These are phyloP conservation scores for Bacidia gigantensis DNA, from an alignment of 495 filamentous ascomycete genomes.

Conservation along the genomic window DNA sequence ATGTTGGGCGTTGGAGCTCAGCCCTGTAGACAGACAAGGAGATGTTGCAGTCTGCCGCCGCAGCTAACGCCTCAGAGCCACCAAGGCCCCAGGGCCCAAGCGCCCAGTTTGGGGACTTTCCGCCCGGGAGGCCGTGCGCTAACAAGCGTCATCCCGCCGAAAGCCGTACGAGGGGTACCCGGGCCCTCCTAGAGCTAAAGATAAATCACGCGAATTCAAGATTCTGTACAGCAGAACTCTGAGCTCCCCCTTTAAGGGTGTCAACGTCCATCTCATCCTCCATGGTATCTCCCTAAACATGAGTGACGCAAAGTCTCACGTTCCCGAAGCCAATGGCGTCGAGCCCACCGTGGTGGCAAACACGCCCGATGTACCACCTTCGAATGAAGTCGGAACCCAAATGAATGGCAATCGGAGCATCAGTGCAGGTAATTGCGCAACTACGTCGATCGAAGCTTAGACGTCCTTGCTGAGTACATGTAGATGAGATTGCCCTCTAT, in stretches of 20 bases:
- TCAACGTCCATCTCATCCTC: background rate
- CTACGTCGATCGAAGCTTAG: background rate
- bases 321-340: background rate
- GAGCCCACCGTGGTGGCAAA: background rate
- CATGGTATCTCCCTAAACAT: no score
- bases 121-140: background rate
- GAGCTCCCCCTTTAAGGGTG: no score
- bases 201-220: no score
- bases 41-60: no score
- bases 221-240: no score
- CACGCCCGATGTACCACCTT: background rate
- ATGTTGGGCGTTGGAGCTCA: no score
- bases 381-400: background rate
- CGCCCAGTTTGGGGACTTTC: background rate
- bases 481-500: constrained; percentile 95
- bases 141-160: background rate
- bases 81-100: no score
- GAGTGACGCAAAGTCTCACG: no score
- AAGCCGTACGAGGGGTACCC: no score
- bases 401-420: constrained; percentile 27
- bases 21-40: no score
- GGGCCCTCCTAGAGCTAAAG: no score
- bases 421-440: constrained; percentile 33
- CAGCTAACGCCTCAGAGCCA: no score
- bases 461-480: background rate